Conservation (phyloP, 352 stramenopile species). For the Pythium dissimile region DNA sequence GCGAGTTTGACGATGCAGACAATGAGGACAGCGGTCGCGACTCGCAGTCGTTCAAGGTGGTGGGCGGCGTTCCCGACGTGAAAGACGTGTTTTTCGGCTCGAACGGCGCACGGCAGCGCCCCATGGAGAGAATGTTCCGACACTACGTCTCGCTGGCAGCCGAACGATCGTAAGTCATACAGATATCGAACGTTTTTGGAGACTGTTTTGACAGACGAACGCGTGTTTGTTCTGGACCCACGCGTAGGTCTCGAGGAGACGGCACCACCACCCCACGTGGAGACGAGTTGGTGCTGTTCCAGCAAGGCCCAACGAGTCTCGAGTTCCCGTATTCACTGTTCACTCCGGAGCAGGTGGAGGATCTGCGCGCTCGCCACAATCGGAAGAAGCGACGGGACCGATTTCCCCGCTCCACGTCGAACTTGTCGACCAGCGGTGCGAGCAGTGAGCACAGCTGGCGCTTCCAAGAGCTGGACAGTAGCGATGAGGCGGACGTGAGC, state of each 20-base stretch:
- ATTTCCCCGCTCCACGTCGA: not conserved
- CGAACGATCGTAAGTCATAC: conserved; percentile 32
- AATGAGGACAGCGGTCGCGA: conserved; percentile 8
- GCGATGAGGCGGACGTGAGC: conserved; percentile 27
- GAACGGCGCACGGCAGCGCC: conserved; percentile 21
- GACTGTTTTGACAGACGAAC: too few species aligned
- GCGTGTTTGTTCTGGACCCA: too few species aligned
- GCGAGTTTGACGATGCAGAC: conserved; percentile 18
- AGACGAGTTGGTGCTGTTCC: conserved; percentile 25
- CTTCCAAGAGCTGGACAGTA: conserved; percentile 29
- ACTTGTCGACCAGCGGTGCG: not conserved
- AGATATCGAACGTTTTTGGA: too few species aligned
- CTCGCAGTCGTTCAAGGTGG: conserved; percentile 27
- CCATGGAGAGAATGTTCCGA: conserved; percentile 66
- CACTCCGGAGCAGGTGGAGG: conserved; percentile 25
- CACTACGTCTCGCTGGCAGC: conserved; percentile 47
- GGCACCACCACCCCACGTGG: conserved; percentile 8
- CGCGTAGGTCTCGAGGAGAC: conserved; percentile 3
- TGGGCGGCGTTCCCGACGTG: conserved; percentile 36
- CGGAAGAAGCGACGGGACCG: conserved; percentile 21
- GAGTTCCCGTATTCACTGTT: conserved; percentile 30
- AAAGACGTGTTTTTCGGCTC: conserved; percentile 48
- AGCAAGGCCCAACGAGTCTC: conserved; percentile 18
- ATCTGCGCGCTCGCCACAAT: conserved; percentile 24
- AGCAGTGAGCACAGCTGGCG: conserved; percentile 16